Conservation (phyloP, 768 basidiomycete genomes). For the Leccinum olivaceopallidum region DNA sequence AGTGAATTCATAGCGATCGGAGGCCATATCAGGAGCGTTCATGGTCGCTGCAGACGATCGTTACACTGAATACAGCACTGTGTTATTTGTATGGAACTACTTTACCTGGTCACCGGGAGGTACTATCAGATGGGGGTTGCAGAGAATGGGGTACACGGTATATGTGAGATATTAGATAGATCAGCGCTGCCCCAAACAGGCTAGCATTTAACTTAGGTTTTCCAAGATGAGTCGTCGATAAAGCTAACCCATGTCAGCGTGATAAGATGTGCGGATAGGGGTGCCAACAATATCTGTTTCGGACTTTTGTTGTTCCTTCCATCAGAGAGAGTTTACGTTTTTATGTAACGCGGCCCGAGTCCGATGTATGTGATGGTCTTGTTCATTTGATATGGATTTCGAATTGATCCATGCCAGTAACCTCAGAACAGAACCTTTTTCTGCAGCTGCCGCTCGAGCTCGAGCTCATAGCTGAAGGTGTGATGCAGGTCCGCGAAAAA, state of each 20-base stretch:
- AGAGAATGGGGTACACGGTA: conserved; percentile 3
- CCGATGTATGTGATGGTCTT: too few species aligned
- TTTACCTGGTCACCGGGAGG: conserved; percentile 1
- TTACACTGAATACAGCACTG: background rate
- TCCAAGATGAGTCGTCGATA: background rate
- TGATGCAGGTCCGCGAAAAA: too few species aligned
- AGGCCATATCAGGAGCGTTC: conserved; percentile 8
- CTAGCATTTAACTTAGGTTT: background rate
- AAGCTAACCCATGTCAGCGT: background rate
- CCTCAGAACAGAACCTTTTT: too few species aligned
- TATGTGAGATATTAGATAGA: conserved; percentile 17
- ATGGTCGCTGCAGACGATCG: conserved; percentile 14
- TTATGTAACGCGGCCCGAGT: background rate
- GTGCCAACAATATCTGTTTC: background rate
- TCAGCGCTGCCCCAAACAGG: conserved; percentile 3
- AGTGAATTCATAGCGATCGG: conserved; percentile 42
- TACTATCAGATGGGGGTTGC: background rate
- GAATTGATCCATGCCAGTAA: too few species aligned
- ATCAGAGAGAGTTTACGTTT: background rate
- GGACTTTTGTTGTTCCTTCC: too few species aligned
- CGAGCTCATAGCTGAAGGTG: background rate
- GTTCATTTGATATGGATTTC: too few species aligned
- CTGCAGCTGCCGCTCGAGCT: too few species aligned
- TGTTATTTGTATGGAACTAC: background rate
- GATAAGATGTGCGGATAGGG: background rate